Percentiles rank a stretch among this genome's conserved stretches.
phyloP scores from a whole-genome alignment of 1,284 basidiomycete species.

The Fomitopsis palustris region DNA sequence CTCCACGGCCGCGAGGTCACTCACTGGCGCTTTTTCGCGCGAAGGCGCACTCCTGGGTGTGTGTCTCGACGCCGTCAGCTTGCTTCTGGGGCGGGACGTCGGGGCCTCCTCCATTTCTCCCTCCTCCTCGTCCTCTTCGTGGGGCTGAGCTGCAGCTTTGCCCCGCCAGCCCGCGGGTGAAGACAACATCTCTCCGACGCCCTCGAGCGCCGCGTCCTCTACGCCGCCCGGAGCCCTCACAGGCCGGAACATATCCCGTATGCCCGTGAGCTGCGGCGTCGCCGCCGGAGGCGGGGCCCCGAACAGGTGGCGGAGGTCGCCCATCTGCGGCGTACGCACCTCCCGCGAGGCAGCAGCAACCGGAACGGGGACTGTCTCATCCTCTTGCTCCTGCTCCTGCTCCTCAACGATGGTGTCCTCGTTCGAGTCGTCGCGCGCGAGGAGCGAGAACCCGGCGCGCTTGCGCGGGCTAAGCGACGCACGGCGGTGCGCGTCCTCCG shows the following conservation, averaged over 20 bases:
- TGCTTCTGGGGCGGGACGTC: constrained; percentile 9
- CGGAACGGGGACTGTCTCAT: not conserved
- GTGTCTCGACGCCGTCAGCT: constrained; percentile 13
- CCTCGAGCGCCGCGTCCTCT: constrained; percentile 28
- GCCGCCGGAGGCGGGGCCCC: constrained; percentile 10
- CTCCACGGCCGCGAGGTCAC: not conserved
- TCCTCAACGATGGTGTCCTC: not conserved
- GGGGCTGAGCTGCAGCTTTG: not conserved
- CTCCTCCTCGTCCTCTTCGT: constrained; percentile 10
- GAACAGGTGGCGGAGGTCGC: constrained; percentile 14
- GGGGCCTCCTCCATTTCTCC: not conserved
- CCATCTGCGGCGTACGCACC: constrained; percentile 4
- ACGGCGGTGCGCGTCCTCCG: constrained; percentile 10
- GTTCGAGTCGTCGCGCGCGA: constrained; percentile 18
- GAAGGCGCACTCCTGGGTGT: constrained; percentile 14
- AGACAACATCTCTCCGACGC: constrained; percentile 31
- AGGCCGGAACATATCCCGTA: constrained; percentile 29
- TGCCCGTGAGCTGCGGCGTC: constrained; percentile 35
- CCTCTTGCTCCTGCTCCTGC: constrained; percentile 5
- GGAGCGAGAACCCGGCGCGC: constrained; percentile 27
- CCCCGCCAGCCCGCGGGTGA: constrained; percentile 26
- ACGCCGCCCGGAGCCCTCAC: constrained; percentile 4
- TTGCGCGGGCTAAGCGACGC: constrained; percentile 21
- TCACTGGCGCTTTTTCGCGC: not conserved
- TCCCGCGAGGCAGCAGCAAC: not conserved